Evolutionary conservation across 495 filamentous ascomycete genomes (phyloP).

Genomic region (Aspergillus biplanus): DNA sequence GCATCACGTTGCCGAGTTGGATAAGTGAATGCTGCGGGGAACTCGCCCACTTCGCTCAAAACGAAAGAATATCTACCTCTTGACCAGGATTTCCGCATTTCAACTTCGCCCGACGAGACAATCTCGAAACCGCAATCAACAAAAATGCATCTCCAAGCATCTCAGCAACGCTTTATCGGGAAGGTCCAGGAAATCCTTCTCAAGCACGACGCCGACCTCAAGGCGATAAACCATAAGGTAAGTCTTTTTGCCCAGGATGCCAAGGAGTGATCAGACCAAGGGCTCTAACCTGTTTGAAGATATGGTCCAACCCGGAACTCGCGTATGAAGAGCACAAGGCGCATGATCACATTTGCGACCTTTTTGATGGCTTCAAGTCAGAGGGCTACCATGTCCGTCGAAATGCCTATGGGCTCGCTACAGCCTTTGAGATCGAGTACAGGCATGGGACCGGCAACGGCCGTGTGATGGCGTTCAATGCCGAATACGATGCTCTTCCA

Average conservation of each 20-base stretch:
- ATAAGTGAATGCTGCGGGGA: too few relatives aligned
- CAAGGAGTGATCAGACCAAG: neutral
- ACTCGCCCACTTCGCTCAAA: too few relatives aligned
- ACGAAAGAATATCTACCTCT: neutral
- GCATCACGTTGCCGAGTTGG: too few relatives aligned
- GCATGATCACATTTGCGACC: slow-evolving; percentile 53
- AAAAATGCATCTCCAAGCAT: slow-evolving; percentile 34
- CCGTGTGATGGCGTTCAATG: slow-evolving; percentile 54
- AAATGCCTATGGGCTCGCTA: slow-evolving; percentile 53
- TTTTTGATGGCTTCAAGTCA: slow-evolving; percentile 41
- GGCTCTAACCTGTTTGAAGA: slow-evolving; percentile 26
- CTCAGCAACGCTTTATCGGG: slow-evolving; percentile 32
- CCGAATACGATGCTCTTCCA: slow-evolving; percentile 59
- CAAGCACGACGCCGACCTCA: slow-evolving; percentile 40
- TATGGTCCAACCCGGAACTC: slow-evolving; percentile 57
- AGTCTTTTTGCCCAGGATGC: neutral
- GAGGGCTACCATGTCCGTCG: slow-evolving; percentile 42
- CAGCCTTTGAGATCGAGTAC: slow-evolving; percentile 61
- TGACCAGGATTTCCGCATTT: neutral
- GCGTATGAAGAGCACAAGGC: slow-evolving; percentile 58
- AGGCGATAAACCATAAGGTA: slow-evolving; percentile 53
- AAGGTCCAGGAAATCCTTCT: slow-evolving; percentile 35
- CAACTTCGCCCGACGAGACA: neutral
- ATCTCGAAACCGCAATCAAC: neutral
- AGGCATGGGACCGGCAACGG: slow-evolving; percentile 45